Evolutionary conservation across 2,329 filamentous ascomycete species (phyloP).

Genomic region (Ophiostoma pallidulum): DNA sequence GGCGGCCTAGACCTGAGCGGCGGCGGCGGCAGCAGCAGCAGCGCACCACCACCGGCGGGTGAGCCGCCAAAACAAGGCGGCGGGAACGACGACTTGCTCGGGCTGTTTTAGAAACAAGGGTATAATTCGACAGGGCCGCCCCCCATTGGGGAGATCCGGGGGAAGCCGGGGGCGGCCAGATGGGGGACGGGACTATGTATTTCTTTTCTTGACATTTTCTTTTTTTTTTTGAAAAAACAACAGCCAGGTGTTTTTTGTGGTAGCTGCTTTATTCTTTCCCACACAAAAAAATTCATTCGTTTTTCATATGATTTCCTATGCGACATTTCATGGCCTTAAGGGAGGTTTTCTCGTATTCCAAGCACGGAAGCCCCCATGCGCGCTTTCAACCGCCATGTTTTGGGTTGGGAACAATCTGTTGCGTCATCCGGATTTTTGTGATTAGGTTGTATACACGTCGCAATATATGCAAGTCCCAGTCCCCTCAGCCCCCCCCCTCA

Average conservation of each 20-base stretch:
- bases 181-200: no score
- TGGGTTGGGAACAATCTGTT: no score
- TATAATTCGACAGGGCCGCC: no score
- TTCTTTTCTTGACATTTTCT: not conserved
- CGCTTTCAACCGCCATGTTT: no score
- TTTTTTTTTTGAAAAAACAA: not conserved
- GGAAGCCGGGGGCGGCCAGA: not conserved
- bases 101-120: constrained; percentile 44
- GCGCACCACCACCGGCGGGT: constrained; percentile 54
- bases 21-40: constrained; percentile 42
- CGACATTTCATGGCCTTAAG: no score
- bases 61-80: constrained; percentile 36
- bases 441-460: not conserved
- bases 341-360: no score
- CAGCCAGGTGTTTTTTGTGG: not conserved
- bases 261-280: not conserved
- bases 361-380: no score
- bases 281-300: not conserved
- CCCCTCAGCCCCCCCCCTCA: no score
- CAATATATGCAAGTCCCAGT: no score
- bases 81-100: constrained; percentile 50
- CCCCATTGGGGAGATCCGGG: not conserved
- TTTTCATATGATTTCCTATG: no score
- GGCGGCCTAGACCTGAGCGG: constrained; percentile 67
- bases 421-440: no score